Evolutionary conservation across 2,329 filamentous ascomycete genomes (phyloP).

Genomic region (Penicillium crustosum): DNA sequence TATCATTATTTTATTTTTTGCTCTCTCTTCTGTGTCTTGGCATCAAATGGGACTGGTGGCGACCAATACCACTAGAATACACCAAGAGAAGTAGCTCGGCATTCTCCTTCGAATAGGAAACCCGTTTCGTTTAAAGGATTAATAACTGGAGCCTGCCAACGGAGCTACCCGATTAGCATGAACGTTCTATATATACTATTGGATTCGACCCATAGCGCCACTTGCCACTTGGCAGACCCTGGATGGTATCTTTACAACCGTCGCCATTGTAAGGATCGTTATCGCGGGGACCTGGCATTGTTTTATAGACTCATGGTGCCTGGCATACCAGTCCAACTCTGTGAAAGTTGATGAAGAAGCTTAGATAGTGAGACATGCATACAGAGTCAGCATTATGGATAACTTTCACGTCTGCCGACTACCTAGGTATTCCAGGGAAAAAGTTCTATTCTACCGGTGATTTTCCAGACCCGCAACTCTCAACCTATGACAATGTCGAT

Average conservation of each 20-base stretch:
- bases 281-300: not conserved
- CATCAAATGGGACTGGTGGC: constrained; percentile 1
- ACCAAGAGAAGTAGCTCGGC: not conserved
- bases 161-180: constrained; percentile 1
- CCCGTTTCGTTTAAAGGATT: not conserved
- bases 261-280: not conserved
- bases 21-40: not conserved
- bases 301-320: not conserved
- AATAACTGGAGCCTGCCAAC: constrained; percentile 1
- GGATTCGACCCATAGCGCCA: not conserved
- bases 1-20: not conserved
- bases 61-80: constrained; percentile 2
- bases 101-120: not conserved
- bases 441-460: not conserved
- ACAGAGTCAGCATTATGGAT: no score
- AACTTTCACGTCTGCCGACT: not conserved
- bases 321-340: no score
- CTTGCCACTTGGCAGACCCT: not conserved
- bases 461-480: not conserved
- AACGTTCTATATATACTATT: not conserved
- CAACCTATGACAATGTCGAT: constrained; percentile 3
- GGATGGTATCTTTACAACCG: not conserved
- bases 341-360: not conserved
- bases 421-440: not conserved
- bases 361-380: not conserved